phyloP scores from a whole-genome alignment of 148 eudicot species.

The Persicaria tinctoria region DNA sequence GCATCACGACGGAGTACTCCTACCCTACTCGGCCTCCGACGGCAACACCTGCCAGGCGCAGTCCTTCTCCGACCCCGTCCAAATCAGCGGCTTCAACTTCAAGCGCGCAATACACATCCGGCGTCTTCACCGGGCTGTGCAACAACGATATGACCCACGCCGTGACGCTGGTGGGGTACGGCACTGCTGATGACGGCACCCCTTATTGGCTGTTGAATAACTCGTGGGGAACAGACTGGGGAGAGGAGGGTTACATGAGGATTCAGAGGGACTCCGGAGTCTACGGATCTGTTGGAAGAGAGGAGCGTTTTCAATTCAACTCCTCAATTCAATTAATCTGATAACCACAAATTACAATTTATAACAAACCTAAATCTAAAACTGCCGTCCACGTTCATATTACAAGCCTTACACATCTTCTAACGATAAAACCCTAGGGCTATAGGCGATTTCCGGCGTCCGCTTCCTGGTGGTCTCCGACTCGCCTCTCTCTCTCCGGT shows the following conservation, averaged over 20 bases:
- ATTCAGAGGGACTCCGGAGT: slow-evolving; percentile 27
- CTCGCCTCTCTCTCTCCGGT: too few relatives aligned
- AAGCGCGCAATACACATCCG: slow-evolving; percentile 27
- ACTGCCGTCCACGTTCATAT: too few relatives aligned
- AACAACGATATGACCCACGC: slow-evolving; percentile 34
- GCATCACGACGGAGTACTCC: slow-evolving; percentile 35
- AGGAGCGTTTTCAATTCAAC: too few relatives aligned
- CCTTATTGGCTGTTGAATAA: slow-evolving; percentile 45
- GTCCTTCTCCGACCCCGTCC: slow-evolving; percentile 6
- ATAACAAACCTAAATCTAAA: too few relatives aligned
- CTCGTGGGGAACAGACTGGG: slow-evolving; percentile 43
- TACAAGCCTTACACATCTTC: too few relatives aligned
- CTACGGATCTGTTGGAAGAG: too few relatives aligned
- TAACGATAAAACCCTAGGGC: too few relatives aligned
- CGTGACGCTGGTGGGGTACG: slow-evolving; percentile 34
- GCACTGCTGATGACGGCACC: slow-evolving; percentile 18
- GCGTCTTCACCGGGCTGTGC: slow-evolving; percentile 33
- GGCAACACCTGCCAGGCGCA: slow-evolving; percentile 19
- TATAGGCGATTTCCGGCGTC: too few relatives aligned
- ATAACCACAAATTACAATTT: too few relatives aligned
- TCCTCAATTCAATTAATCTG: too few relatives aligned
- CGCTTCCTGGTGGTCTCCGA: too few relatives aligned
- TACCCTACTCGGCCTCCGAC: slow-evolving; percentile 38
- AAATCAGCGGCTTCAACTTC: slow-evolving; percentile 28
- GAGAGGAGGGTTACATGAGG: slow-evolving; percentile 42